Conservation (phyloP, 192 early-diverging fungal species). For the Linderina pennispora region DNA sequence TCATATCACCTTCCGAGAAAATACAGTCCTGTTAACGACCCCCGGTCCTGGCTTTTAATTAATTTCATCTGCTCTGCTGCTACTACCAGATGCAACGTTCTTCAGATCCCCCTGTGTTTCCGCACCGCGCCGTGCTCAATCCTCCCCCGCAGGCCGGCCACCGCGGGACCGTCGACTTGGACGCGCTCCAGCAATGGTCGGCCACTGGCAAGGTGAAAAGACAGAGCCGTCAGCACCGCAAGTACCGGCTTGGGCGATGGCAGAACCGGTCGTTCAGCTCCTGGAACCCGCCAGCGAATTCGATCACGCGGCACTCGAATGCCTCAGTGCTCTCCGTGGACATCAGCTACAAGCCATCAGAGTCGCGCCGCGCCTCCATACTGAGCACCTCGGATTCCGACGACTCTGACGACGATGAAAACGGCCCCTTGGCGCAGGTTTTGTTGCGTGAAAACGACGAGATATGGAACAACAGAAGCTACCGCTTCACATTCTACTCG, state of each 20-base stretch:
- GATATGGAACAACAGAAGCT: slow-evolving; percentile 41
- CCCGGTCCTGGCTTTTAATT: too few relatives aligned
- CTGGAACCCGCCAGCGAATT: slow-evolving; percentile 37
- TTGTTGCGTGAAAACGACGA: slow-evolving; percentile 37
- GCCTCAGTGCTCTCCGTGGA: slow-evolving; percentile 25
- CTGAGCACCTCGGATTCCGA: slow-evolving; percentile 7
- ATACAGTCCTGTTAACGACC: too few relatives aligned
- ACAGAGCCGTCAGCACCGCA: slow-evolving; percentile 10
- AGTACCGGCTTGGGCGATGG: slow-evolving; percentile 42
- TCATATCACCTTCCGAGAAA: too few relatives aligned
- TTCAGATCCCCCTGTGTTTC: too few relatives aligned
- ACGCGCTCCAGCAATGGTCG: slow-evolving; percentile 39
- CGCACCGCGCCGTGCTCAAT: too few relatives aligned
- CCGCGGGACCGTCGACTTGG: slow-evolving; percentile 17
- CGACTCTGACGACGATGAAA: slow-evolving; percentile 7
- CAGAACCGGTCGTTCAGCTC: slow-evolving; percentile 38
- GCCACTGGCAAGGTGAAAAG: slow-evolving; percentile 22
- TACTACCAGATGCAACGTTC: neutral
- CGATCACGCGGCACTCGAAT: neutral
- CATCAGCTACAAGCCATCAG: slow-evolving; percentile 40
- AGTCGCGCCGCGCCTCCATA: slow-evolving; percentile 35
- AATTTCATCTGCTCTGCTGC: too few relatives aligned
- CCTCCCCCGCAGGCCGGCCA: too few relatives aligned
- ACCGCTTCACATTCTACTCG: slow-evolving; percentile 65
- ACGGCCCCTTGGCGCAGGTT: slow-evolving; percentile 37